These are phyloP conservation scores for Rhytidiadelphus loreus DNA, from an alignment of 225 moss, liverwort and hornwort species.

Conservation along the genomic window DNA sequence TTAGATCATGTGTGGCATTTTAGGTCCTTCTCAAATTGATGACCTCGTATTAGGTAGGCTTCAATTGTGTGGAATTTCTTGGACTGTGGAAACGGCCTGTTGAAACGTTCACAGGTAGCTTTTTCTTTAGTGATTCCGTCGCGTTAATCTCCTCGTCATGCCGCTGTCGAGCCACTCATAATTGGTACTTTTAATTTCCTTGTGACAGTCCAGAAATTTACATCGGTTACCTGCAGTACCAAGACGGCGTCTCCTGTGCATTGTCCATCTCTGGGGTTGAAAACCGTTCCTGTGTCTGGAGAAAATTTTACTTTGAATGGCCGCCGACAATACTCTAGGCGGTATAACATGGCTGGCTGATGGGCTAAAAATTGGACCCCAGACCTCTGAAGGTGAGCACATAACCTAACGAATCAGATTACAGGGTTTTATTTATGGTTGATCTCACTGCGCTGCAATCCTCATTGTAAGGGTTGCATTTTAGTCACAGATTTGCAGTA, in stretches of 20 bases:
- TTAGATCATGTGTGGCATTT: background rate
- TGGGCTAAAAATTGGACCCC: slow-evolving; percentile 6
- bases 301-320: slow-evolving; percentile 25
- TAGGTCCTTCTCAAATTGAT: background rate
- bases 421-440: background rate
- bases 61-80: background rate
- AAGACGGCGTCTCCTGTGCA: background rate
- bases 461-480: background rate
- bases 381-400: slow-evolving; percentile 12
- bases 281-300: background rate
- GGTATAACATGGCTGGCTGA: slow-evolving; percentile 29
- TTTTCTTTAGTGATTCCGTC: background rate
- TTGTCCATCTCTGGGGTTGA: background rate
- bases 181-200: background rate
- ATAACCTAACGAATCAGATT: background rate
- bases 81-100: background rate
- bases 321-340: slow-evolving; percentile 33
- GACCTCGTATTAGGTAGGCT: background rate
- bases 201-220: background rate
- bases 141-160: background rate
- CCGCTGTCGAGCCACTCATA: background rate
- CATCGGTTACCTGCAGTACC: background rate
- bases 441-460: background rate
- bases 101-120: background rate
- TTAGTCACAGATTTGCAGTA: background rate